Conservation (phyloP, 345 rosid species). For the Syzygium jambos region DNA sequence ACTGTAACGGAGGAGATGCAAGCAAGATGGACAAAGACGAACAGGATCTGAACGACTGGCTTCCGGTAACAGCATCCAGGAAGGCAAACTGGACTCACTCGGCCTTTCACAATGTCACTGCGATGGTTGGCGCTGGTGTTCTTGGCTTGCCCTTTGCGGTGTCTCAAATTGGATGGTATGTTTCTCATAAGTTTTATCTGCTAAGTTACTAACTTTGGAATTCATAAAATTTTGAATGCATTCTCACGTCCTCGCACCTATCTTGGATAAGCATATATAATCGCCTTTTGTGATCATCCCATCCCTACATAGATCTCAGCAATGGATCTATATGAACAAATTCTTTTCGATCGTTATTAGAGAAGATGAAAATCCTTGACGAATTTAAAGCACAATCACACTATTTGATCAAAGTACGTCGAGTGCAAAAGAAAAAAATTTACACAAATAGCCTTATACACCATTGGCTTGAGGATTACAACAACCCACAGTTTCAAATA, state of each 20-base stretch:
- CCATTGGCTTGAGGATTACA: too few relatives aligned
- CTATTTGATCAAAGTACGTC: neutral
- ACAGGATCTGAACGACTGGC: conserved; percentile 47
- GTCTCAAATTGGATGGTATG: conserved; percentile 49
- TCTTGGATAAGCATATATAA: neutral
- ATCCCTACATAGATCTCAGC: neutral
- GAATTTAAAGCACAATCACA: neutral
- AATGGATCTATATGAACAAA: neutral
- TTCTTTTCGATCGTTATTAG: neutral
- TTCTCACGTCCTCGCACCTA: neutral
- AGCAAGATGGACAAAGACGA: conserved; percentile 16
- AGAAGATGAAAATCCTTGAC: neutral
- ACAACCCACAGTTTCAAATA: too few relatives aligned
- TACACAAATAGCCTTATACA: too few relatives aligned
- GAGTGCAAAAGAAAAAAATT: neutral
- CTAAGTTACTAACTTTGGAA: neutral
- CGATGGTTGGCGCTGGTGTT: conserved; percentile 74
- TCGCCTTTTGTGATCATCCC: neutral
- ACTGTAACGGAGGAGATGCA: neutral
- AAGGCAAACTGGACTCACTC: conserved; percentile 68
- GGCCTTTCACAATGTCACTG: conserved; percentile 73
- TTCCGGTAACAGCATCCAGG: conserved; percentile 56
- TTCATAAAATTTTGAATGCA: too few relatives aligned
- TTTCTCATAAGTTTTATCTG: neutral
- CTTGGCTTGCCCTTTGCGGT: conserved; percentile 65